Evolutionary conservation across 2,329 filamentous ascomycete species (phyloP).

Genomic region (Grosmannia huntii): DNA sequence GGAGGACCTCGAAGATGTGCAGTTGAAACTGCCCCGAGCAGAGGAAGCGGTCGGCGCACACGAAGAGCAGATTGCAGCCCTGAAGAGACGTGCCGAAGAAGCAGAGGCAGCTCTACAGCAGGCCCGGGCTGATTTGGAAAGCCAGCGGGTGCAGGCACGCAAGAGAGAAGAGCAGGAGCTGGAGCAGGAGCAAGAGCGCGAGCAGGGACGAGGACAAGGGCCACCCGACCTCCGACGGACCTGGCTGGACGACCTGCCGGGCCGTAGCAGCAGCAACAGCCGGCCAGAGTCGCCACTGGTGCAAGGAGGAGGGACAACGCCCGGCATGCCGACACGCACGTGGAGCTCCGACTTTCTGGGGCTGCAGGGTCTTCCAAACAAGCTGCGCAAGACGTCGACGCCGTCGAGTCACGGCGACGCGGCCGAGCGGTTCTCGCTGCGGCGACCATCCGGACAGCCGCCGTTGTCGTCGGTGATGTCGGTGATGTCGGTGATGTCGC

Average conservation of each 20-base stretch:
- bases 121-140: slow-evolving; percentile 35
- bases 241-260: slow-evolving; percentile 39
- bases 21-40: slow-evolving; percentile 48
- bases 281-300: slow-evolving; percentile 42
- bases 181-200: slow-evolving; percentile 20
- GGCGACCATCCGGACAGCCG: slow-evolving; percentile 39
- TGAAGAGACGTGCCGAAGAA: slow-evolving; percentile 54
- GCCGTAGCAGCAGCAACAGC: slow-evolving; percentile 28
- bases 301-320: slow-evolving; percentile 11
- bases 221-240: slow-evolving; percentile 21
- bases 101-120: slow-evolving; percentile 53
- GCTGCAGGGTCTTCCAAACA: slow-evolving; percentile 27
- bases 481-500: not conserved
- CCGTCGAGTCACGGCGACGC: slow-evolving; percentile 36
- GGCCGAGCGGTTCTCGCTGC: slow-evolving; percentile 26
- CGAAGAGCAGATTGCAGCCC: slow-evolving; percentile 43
- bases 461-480: slow-evolving; percentile 6
- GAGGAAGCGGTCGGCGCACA: slow-evolving; percentile 51
- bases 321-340: slow-evolving; percentile 28
- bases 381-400: slow-evolving; percentile 33
- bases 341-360: slow-evolving; percentile 42
- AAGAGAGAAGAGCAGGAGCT: slow-evolving; percentile 1
- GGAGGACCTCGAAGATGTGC: slow-evolving; percentile 66
- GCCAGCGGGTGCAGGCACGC: slow-evolving; percentile 25
- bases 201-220: slow-evolving; percentile 16